A percentile compares a stretch with the other conserved stretches of the same genome.
These are phyloP conservation scores for Penicillium robsamsonii DNA, from an alignment of 495 filamentous ascomycete genomes.

Conservation along the genomic window DNA sequence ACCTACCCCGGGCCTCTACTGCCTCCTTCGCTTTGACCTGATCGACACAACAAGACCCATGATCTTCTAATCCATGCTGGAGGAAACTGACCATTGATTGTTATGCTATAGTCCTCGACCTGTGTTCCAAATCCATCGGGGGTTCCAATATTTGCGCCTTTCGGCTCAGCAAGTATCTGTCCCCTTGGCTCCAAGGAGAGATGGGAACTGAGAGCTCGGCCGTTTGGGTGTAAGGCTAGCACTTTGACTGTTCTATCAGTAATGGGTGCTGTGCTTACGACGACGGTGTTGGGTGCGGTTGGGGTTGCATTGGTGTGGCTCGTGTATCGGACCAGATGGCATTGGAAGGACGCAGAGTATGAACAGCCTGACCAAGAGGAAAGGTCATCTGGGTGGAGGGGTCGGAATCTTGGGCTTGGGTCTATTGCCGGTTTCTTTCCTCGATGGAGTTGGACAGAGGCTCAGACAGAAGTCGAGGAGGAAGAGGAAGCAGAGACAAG, in stretches of 20 bases:
- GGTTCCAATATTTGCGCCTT: slow-evolving; percentile 46
- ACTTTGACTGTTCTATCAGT: slow-evolving; percentile 48
- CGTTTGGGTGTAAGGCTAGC: slow-evolving; percentile 51
- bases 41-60: not conserved
- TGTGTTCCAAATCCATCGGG: slow-evolving; percentile 48
- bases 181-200: slow-evolving; percentile 48
- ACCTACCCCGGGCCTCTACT: not conserved
- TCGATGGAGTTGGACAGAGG: slow-evolving; percentile 2
- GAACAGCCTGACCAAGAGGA: slow-evolving; percentile 5
- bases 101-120: slow-evolving; percentile 40
- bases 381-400: slow-evolving; percentile 9
- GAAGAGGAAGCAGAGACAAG: slow-evolving; percentile 28
- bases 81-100: not conserved
- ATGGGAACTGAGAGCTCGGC: slow-evolving; percentile 51
- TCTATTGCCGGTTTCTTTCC: slow-evolving; percentile 12
- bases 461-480: slow-evolving; percentile 9
- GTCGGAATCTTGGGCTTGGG: slow-evolving; percentile 5
- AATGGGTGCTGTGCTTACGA: slow-evolving; percentile 37
- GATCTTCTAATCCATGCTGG: not conserved
- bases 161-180: slow-evolving; percentile 45
- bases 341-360: slow-evolving; percentile 27
- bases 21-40: not conserved
- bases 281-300: slow-evolving; percentile 30
- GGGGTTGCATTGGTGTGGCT: slow-evolving; percentile 28
- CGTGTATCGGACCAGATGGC: slow-evolving; percentile 21